Conservation (phyloP, 2,329 filamentous ascomycete genomes). For the Penicillium sp. region DNA sequence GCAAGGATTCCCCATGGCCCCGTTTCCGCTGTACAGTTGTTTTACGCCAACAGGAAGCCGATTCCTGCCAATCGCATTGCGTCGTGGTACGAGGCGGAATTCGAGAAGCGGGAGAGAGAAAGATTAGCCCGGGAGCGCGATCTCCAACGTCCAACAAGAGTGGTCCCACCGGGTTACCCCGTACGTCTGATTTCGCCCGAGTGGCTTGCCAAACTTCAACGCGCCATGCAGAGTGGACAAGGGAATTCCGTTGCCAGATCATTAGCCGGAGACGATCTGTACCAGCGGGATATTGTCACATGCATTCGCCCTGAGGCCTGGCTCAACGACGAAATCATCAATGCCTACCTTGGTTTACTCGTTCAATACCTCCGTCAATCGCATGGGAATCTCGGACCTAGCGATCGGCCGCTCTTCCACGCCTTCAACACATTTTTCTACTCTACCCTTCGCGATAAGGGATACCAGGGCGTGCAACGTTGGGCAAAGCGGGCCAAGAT, state of each 20-base stretch:
- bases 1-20: conserved; percentile 26
- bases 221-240: conserved; percentile 30
- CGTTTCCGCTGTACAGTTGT: conserved; percentile 34
- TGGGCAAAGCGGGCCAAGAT: conserved; percentile 52
- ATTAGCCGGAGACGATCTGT: conserved; percentile 38
- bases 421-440: conserved; percentile 50
- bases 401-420: conserved; percentile 42
- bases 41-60: conserved; percentile 21
- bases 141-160: conserved; percentile 18
- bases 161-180: conserved; percentile 30
- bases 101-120: conserved; percentile 29
- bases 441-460: conserved; percentile 43
- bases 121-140: conserved; percentile 22
- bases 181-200: conserved; percentile 37
- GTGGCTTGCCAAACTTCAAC: conserved; percentile 38
- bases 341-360: conserved; percentile 46
- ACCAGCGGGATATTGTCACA: conserved; percentile 37
- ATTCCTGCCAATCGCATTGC: conserved; percentile 31
- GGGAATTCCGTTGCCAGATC: conserved; percentile 33
- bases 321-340: conserved; percentile 51
- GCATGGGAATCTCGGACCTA: conserved; percentile 35
- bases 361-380: conserved; percentile 39
- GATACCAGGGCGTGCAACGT: conserved; percentile 41
- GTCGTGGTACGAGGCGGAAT: conserved; percentile 33
- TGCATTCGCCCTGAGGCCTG: conserved; percentile 40